Evolutionary conservation across 441 rosid species (phyloP), one percentile per base, ranked within the genome.

Genomic region (Francoa sonchifolia): DNA sequence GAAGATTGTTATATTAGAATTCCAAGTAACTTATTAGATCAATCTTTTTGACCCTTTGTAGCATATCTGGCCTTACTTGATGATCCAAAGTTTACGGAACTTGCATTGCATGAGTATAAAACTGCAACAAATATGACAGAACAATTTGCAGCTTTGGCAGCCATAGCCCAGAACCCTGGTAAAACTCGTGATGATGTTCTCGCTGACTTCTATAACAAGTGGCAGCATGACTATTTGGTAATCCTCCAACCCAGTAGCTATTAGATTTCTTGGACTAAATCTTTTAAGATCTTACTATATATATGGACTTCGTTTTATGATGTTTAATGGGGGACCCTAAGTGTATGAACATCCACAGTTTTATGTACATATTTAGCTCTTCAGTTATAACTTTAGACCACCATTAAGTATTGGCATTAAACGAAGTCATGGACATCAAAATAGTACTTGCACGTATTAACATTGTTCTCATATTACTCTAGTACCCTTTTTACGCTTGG

Each of bases 101-200:
- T 82, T 47, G 88, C 70, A 0, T 40, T 82, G 51, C 37, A 54
- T 2, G 99, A 90, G 62, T 90, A 90, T 61, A 74, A 66, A 57
- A 43, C 62, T 39, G 95, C 99, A 23, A 73, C 85, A 61, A 90
- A 86, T 59, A 71, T 90, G 96, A 86, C 96, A 0, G 99, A 90
- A 0, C 96, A 86, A 40, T 71, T 90, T 65, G 81, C 96, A 19
- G 95, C 96, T 59, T 67, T 90, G 79, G 90, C 88, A 21, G 95
- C 99, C 59, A 67, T 90, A 12, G 62, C 74, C 21, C 95, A 76
- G 58, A 73, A 29, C 16, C 90, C 90, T 33, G 88, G 93, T 37
- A 54, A 74, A 74, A 61, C 63, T 42, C 90, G 90, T 31, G 96
- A 86, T 36, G 86, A 86, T 11, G 77, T 67, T 47, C 67, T 86